A percentile compares a stretch with the other conserved stretches of the same genome.
Evolutionary conservation across 2,329 filamentous ascomycete species (phyloP).

Genomic region (Botrytis galanthina): DNA sequence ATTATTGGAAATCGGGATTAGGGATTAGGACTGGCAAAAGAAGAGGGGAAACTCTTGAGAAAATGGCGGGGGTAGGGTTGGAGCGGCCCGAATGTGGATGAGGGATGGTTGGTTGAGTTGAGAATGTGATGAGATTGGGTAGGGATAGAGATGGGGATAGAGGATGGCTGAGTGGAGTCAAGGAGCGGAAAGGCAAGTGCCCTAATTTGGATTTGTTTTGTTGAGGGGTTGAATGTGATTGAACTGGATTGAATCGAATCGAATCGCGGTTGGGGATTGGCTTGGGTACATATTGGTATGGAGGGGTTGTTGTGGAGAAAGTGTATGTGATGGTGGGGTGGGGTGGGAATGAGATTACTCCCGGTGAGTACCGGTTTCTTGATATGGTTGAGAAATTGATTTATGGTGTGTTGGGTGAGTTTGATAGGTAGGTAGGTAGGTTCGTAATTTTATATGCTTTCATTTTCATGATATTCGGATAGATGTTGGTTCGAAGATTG

Average conservation of each 20-base stretch:
- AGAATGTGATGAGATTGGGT: neutral
- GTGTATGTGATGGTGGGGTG: neutral
- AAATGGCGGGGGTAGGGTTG: neutral
- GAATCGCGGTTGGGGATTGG: too few relatives aligned
- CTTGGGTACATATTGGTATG: neutral
- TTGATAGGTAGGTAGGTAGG: neutral
- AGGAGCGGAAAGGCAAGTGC: slow-evolving; percentile 2
- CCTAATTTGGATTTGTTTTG: neutral
- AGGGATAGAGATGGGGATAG: neutral
- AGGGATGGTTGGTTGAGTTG: neutral
- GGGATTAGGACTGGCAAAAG: neutral
- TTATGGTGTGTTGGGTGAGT: neutral
- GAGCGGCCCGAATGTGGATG: neutral
- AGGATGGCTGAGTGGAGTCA: neutral
- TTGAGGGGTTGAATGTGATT: neutral
- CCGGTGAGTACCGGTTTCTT: neutral
- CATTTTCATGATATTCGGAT: neutral
- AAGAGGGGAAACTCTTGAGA: neutral
- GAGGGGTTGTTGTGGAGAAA: neutral
- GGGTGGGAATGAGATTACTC: neutral
- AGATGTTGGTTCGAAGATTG: too few relatives aligned
- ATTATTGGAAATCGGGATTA: neutral
- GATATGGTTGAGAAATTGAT: neutral
- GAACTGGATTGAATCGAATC: neutral
- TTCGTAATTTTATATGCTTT: neutral